Evolutionary conservation across 331 rosid genomes (phyloP).

Genomic region (Dryas integrifolia): DNA sequence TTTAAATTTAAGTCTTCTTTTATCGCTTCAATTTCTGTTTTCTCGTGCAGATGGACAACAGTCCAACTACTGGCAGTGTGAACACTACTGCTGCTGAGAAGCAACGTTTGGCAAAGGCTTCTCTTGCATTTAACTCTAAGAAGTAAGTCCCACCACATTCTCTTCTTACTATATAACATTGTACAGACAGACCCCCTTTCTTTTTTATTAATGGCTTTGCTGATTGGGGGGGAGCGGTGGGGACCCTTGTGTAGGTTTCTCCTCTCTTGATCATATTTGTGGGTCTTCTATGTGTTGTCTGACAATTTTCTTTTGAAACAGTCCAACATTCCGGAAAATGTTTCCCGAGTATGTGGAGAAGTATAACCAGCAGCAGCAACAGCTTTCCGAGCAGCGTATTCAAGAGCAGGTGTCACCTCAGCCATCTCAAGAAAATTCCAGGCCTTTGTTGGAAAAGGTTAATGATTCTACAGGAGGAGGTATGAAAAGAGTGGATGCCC

Average conservation of each 20-base stretch:
- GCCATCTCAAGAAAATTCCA: conserved; percentile 40
- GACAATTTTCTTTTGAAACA: conserved; percentile 35
- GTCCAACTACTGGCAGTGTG: conserved; percentile 98
- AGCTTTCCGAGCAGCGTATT: conserved; percentile 47
- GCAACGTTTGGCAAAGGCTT: conserved; percentile 85
- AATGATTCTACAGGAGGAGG: conserved; percentile 47
- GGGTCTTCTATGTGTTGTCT: background rate
- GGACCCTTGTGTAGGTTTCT: background rate
- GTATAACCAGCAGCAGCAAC: conserved; percentile 73
- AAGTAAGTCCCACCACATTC: conserved; percentile 52
- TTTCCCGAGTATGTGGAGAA: conserved; percentile 92
- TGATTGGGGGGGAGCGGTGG: background rate
- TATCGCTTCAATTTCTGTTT: background rate
- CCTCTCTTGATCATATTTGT: background rate
- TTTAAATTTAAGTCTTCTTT: background rate
- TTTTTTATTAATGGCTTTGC: background rate
- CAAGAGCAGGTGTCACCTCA: conserved; percentile 46
- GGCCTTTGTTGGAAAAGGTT: conserved; percentile 41
- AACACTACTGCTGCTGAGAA: conserved; percentile 78
- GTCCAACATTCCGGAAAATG: conserved; percentile 82
- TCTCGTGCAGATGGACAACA: conserved; percentile 76
- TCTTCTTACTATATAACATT: too few relatives aligned
- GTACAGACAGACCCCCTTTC: background rate
- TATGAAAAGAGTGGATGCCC: conserved; percentile 37
- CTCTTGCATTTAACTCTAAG: conserved; percentile 83